These are phyloP conservation scores for Imleria badia DNA, from an alignment of 768 basidiomycete species.

Conservation along the genomic window DNA sequence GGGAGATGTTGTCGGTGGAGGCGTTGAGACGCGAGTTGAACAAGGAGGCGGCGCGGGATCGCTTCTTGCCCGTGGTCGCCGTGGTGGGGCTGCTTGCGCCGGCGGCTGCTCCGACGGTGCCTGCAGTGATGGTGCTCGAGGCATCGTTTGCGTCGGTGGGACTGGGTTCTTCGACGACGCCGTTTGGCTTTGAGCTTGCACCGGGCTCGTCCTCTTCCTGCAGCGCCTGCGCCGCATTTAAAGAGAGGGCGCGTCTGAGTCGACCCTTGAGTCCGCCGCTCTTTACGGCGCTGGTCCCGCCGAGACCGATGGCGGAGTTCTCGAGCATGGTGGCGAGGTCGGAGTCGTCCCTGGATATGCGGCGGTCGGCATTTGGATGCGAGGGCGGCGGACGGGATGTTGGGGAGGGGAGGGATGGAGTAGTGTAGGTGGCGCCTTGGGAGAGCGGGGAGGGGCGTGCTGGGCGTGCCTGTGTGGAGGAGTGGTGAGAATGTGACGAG, in stretches of 20 bases:
- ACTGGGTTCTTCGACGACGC: constrained; percentile 26
- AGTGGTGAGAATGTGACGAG: constrained; percentile 29
- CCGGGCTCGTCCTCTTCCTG: constrained; percentile 40
- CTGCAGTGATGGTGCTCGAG: constrained; percentile 40
- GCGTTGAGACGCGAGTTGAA: constrained; percentile 89
- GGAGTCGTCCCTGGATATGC: constrained; percentile 77
- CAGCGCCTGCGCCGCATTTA: constrained; percentile 58
- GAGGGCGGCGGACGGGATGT: constrained; percentile 27
- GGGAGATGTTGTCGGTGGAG: constrained; percentile 92
- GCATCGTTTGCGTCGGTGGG: constrained; percentile 30
- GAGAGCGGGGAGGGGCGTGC: constrained; percentile 34
- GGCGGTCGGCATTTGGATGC: constrained; percentile 59
- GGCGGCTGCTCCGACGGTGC: constrained; percentile 24
- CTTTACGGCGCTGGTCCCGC: constrained; percentile 39
- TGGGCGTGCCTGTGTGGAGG: constrained; percentile 29
- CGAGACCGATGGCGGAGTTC: constrained; percentile 39
- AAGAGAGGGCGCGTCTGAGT: constrained; percentile 69
- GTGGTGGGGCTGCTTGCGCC: constrained; percentile 21
- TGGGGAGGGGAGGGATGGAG: constrained; percentile 11
- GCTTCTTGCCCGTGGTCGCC: constrained; percentile 54
- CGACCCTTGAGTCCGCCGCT: constrained; percentile 75
- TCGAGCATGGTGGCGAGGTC: constrained; percentile 59
- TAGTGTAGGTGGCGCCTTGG: constrained; percentile 30
- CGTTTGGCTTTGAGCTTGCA: constrained; percentile 28
- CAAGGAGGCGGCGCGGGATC: constrained; percentile 66